phyloP scores from a whole-genome alignment of 2,329 filamentous ascomycete species.

The Aspergillus neotritici region DNA sequence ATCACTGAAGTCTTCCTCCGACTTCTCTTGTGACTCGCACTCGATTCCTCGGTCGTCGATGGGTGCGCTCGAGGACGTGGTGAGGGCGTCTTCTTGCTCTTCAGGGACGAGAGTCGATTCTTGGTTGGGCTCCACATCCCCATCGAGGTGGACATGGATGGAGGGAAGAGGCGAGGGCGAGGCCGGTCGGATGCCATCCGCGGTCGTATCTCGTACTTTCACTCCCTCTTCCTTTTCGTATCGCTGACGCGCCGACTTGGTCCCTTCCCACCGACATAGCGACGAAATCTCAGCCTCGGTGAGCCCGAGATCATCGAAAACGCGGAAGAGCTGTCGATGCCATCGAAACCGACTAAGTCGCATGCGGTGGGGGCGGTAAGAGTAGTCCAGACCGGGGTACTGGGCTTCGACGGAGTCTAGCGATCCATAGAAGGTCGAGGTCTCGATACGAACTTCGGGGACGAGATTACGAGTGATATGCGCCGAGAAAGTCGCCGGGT shows the following conservation, averaged over 20 bases:
- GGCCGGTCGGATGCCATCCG: constrained; percentile 50
- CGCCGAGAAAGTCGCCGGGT: constrained; percentile 54
- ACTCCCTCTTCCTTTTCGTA: constrained; percentile 53
- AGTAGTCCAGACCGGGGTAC: constrained; percentile 62
- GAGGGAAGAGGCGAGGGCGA: constrained; percentile 37
- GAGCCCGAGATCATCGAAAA: constrained; percentile 55
- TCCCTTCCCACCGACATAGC: constrained; percentile 56
- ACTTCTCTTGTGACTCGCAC: constrained; percentile 20
- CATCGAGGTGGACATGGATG: constrained; percentile 28
- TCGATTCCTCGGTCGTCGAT: constrained; percentile 22
- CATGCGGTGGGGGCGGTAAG: constrained; percentile 56
- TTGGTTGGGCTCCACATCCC: constrained; percentile 18
- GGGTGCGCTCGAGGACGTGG: constrained; percentile 12
- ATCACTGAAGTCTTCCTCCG: constrained; percentile 41
- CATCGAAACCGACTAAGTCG: constrained; percentile 57
- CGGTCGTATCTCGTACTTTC: constrained; percentile 57
- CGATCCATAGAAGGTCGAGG: constrained; percentile 58
- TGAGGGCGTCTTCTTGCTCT: constrained; percentile 19
- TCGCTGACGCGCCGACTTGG: constrained; percentile 43
- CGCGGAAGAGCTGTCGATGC: constrained; percentile 56
- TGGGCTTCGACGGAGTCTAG: constrained; percentile 61
- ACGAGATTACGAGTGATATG: constrained; percentile 59
- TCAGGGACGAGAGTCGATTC: constrained; percentile 20
- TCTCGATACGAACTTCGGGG: constrained; percentile 60
- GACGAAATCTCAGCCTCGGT: constrained; percentile 56